Evolutionary conservation across 371 early-diverging fungal genomes (phyloP), one percentile per base, ranked within the genome.

Genomic region (Circinella umbellata): DNA sequence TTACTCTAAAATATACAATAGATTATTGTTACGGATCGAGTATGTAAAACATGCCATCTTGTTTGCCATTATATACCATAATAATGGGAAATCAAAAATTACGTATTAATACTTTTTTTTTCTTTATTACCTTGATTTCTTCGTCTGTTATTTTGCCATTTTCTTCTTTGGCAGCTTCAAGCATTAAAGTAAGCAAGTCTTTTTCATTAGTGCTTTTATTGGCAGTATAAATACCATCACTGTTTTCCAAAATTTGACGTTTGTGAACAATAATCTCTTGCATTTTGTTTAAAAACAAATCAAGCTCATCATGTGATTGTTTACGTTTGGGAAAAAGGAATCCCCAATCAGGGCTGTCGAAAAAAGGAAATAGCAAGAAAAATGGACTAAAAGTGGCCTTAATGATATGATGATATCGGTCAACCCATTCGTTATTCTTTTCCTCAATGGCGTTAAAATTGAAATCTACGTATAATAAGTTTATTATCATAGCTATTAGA

Each of bases 121-220:
- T 53, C 6, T 4, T 18, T 6, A 47, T 53, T 66, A 66, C 66
- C 57, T 27, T 20, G 4, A 79, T 51, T 47, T 86, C 85, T 60
- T 82, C 83, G 57, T 80, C 73, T 8, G 47, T 42, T 17, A 66
- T 10, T 15, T 15, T 37, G 37, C 73, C 68, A 39, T 67, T 59
- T 63, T 38, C 67, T 51, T 62, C 38, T 51, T 59, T 55, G 39
- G 73, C 73, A 36, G 66, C 64, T 42, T 77, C 73, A 47, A 85
- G 55, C 86, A 87, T 82, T 74, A 87, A 70, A 2, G 86, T 76
- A 20, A 87, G 70, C 66, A 86, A 64, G 53, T 85, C 86, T 18
- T 71, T 77, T 53, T 80, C 80, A 2, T 0, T 27, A 27, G 27
- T 27, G 27, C 27, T 27, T 27, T 27, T 27, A 27, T 27, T 27